Conservation (phyloP, 1,284 basidiomycete species). For the Flammula alnicola region DNA sequence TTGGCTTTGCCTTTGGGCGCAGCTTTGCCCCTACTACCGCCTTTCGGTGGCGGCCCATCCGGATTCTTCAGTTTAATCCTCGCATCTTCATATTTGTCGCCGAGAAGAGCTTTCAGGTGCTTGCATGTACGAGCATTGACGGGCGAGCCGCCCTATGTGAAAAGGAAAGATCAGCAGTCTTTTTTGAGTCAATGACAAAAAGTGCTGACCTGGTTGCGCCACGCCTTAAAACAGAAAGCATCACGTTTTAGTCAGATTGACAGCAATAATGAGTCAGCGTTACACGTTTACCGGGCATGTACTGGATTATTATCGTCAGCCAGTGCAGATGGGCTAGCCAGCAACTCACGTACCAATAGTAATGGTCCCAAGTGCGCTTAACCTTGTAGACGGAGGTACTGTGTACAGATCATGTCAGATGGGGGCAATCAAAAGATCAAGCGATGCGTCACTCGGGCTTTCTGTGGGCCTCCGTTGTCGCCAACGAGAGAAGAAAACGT, state of each 20-base stretch:
- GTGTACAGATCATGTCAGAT: conserved; percentile 7
- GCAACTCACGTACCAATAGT: conserved; percentile 46
- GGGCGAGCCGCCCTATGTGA: conserved; percentile 44
- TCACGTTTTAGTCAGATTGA: conserved; percentile 6
- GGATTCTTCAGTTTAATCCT: conserved; percentile 55
- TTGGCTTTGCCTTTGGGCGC: conserved; percentile 20
- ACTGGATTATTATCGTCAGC: conserved; percentile 26
- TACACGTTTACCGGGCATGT: conserved; percentile 47
- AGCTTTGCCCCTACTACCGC: conserved; percentile 21
- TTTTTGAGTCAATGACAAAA: not conserved
- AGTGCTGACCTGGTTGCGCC: conserved; percentile 53
- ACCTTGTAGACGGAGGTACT: conserved; percentile 54
- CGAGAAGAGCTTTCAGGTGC: conserved; percentile 60
- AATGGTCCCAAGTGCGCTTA: conserved; percentile 58
- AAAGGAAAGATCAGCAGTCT: not conserved
- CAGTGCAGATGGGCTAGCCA: not conserved
- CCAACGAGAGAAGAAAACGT: too few relatives aligned
- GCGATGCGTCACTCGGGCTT: too few relatives aligned
- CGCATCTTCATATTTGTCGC: conserved; percentile 60
- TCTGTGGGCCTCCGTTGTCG: too few relatives aligned
- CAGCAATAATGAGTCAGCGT: conserved; percentile 9
- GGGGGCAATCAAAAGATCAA: conserved; percentile 9
- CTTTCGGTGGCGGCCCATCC: conserved; percentile 39
- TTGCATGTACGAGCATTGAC: conserved; percentile 65
- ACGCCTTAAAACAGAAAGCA: conserved; percentile 40